Percentiles rank a stretch among this genome's conserved stretches.
These are phyloP conservation scores for Zygoascus bituminiphila DNA, from an alignment of 805 yeast genomes.

Conservation along the genomic window DNA sequence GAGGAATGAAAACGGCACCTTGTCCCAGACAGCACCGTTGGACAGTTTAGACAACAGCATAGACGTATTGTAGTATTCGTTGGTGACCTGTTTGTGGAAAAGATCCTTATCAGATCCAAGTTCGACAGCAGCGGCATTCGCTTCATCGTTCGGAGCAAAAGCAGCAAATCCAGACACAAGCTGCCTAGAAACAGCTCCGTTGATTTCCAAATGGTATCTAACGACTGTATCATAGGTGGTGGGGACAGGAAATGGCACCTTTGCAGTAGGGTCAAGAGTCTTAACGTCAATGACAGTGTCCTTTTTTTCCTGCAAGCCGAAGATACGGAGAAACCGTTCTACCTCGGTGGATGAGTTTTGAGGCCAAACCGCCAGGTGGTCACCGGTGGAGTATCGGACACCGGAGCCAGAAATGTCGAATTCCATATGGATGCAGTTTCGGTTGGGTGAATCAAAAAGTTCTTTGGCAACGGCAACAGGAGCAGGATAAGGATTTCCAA, in stretches of 20 bases:
- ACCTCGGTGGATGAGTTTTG: slow-evolving; percentile 76
- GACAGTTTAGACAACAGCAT: slow-evolving; percentile 62
- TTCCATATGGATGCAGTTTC: slow-evolving; percentile 87
- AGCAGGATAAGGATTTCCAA: slow-evolving; percentile 75
- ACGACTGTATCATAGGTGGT: slow-evolving; percentile 83
- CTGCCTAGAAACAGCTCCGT: slow-evolving; percentile 92
- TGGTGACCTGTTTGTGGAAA: slow-evolving; percentile 59
- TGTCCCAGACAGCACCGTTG: slow-evolving; percentile 56
- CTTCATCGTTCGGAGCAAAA: slow-evolving; percentile 66
- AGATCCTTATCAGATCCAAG: slow-evolving; percentile 61
- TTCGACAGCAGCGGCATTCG: slow-evolving; percentile 39
- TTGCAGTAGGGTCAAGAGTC: slow-evolving; percentile 49
- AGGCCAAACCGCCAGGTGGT: slow-evolving; percentile 92
- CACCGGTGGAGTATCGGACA: slow-evolving; percentile 87
- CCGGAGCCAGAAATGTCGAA: slow-evolving; percentile 70
- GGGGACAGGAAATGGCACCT: slow-evolving; percentile 42
- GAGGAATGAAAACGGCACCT: slow-evolving; percentile 76
- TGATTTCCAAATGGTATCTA: slow-evolving; percentile 80
- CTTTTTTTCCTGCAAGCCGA: slow-evolving; percentile 48
- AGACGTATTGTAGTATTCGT: slow-evolving; percentile 60
- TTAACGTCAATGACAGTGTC: slow-evolving; percentile 54
- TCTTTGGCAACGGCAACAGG: slow-evolving; percentile 55
- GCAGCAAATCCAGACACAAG: slow-evolving; percentile 61
- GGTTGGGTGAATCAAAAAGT: slow-evolving; percentile 51
- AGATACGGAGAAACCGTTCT: slow-evolving; percentile 51